Evolutionary conservation across 1,284 basidiomycete genomes (phyloP), one percentile per base, ranked within the genome.

Genomic region (Mycena citricolor): DNA sequence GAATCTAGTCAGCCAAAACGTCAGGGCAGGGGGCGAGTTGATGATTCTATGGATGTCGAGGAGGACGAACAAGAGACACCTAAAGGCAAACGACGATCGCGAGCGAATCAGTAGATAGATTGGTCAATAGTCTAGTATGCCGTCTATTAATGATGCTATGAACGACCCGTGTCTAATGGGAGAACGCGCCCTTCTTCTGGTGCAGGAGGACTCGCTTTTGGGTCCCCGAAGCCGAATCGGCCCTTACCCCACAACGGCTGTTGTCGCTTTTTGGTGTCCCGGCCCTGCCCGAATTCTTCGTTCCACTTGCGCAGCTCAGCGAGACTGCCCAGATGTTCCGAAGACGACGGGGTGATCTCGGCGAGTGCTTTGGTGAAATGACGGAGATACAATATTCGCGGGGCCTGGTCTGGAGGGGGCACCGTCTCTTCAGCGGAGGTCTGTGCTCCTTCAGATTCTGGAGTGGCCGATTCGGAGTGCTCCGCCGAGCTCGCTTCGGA

Each of bases 221-320:
- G n/a, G n/a, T 81, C 70, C 8, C 73, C 73, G 61, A 90, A 90
- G 22, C 87, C 86, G 57, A 89, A 87, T 42, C 70, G 69, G 41
- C 79, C 86, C 61, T 79, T 83, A 16, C 86, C 84, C 85, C 83
- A 88, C 32, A 85, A 79, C 54, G 79, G 75, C 57, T 74, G 70
- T 46, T 75, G 79, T 56, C 74, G 52, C 49, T 52, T 77, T 47
- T 73, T 73, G 38, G 74, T 72, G 57, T 73, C 78, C 23, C 77
- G 70, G 5, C 86, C 87, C 59, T 94, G 90, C 22, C 91, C 92
- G 61, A 92, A 94, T 61, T 93, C 86, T 33, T 92, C 86, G 49
- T 94, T 92, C 91, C 91, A 95, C 65, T 86, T 91, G 35, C 90
- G 79, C 50, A 94, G 68, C 52, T 90, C 90, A 2, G 85, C 70